These are phyloP conservation scores for Cadophora luteo-olivacea DNA, from an alignment of 2,329 filamentous ascomycete genomes.

Conservation along the genomic window DNA sequence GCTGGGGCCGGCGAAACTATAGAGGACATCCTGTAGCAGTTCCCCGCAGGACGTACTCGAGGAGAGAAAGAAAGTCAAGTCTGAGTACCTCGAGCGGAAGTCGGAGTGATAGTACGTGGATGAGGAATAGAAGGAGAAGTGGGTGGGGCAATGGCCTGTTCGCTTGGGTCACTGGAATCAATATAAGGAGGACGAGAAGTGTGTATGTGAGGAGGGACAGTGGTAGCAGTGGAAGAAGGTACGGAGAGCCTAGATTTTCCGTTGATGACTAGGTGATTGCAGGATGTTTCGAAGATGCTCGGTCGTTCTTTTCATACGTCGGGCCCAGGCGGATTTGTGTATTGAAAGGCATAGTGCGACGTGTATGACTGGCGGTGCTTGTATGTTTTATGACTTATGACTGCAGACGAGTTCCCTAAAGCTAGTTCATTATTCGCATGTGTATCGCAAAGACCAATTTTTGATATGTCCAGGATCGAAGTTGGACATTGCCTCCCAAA, in stretches of 20 bases:
- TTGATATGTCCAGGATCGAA: too few relatives aligned
- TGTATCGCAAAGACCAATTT: too few relatives aligned
- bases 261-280: conserved; percentile 46
- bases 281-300: background rate
- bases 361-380: background rate
- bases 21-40: background rate
- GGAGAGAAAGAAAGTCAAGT: conserved; percentile 6
- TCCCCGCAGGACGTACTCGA: conserved; percentile 7
- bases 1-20: background rate
- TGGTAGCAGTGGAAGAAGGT: conserved; percentile 15
- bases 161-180: conserved; percentile 5
- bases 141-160: conserved; percentile 7
- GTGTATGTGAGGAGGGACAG: conserved; percentile 6
- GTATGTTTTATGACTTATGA: conserved; percentile 3
- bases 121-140: conserved; percentile 9
- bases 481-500: too few relatives aligned
- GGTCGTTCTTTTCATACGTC: too few relatives aligned
- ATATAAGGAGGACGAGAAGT: conserved; percentile 5
- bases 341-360: background rate
- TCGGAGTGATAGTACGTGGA: conserved; percentile 16
- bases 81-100: conserved; percentile 13
- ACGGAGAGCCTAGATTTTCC: conserved; percentile 4
- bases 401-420: background rate
- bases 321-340: background rate
- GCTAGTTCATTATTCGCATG: too few relatives aligned